phyloP scores from a whole-genome alignment of 768 basidiomycete genomes.

The Boletus edulis region DNA sequence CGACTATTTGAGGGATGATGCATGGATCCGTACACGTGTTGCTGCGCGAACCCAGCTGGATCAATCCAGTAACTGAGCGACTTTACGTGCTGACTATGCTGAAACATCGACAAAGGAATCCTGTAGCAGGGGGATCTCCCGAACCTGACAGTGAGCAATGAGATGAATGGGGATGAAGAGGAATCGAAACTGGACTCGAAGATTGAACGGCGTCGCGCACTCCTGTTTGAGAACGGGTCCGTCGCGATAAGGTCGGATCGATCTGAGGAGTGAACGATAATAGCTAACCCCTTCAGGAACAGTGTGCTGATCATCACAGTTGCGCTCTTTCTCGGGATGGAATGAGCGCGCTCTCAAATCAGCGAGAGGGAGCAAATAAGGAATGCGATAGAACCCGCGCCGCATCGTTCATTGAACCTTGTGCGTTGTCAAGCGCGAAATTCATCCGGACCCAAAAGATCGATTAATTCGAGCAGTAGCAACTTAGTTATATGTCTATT shows the following conservation, averaged over 20 bases:
- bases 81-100: neutral
- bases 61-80: neutral
- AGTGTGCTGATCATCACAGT: constrained; percentile 11
- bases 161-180: constrained; percentile 5
- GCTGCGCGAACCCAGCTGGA: neutral
- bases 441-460: neutral
- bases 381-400: neutral
- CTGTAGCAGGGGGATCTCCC: neutral
- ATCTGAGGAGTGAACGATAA: constrained; percentile 9
- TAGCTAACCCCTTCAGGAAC: constrained; percentile 10
- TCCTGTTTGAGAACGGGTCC: constrained; percentile 3
- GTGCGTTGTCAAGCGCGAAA: neutral
- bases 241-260: constrained; percentile 25
- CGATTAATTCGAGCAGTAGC: neutral
- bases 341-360: neutral
- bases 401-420: neutral
- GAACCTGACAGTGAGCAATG: neutral
- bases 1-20: neutral
- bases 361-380: neutral
- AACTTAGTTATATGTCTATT: neutral
- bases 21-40: constrained; percentile 13
- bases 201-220: constrained; percentile 15
- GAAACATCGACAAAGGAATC: constrained; percentile 4
- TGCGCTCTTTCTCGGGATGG: neutral
- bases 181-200: constrained; percentile 2